These are phyloP conservation scores for Anthoceros angustus DNA, from an alignment of 225 moss, liverwort and hornwort species.

Conservation along the genomic window DNA sequence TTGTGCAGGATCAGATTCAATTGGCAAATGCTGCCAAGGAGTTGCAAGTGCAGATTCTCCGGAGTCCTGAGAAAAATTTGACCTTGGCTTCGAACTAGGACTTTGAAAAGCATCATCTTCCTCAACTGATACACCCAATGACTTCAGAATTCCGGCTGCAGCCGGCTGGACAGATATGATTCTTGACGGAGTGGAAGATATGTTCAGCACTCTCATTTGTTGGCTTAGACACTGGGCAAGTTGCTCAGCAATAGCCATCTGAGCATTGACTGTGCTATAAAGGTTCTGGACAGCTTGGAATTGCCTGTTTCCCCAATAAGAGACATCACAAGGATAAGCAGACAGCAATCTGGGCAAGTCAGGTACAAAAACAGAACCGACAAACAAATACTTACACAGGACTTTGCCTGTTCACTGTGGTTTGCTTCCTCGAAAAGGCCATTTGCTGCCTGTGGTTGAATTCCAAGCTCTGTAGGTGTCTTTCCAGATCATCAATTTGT, in stretches of 20 bases:
- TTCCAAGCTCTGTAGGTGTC: constrained; percentile 79
- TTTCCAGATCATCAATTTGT: constrained; percentile 80
- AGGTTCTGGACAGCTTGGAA: constrained; percentile 66
- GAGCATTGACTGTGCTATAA: constrained; percentile 92
- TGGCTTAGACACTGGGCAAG: constrained; percentile 57
- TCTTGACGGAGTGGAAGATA: constrained; percentile 22
- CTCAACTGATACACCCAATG: constrained; percentile 51
- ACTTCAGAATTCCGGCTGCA: constrained; percentile 53
- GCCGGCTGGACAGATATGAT: constrained; percentile 27
- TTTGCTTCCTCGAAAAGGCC: constrained; percentile 12
- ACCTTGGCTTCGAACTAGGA: constrained; percentile 17
- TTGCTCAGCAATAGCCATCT: constrained; percentile 79
- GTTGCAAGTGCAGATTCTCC: constrained; percentile 26
- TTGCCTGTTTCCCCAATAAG: constrained; percentile 34
- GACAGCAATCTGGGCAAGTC: constrained; percentile 8
- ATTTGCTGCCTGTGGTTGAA: constrained; percentile 41
- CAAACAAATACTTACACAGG: constrained; percentile 13
- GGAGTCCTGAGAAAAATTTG: constrained; percentile 17
- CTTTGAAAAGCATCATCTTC: constrained; percentile 21
- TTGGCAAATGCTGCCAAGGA: constrained; percentile 36
- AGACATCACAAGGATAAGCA: background rate
- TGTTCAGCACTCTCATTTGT: constrained; percentile 71
- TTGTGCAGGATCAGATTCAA: constrained; percentile 38
- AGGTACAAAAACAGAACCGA: background rate
- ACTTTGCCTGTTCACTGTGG: constrained; percentile 13